phyloP scores from a whole-genome alignment of 345 rosid genomes.

The Mallotus nudiflorus region DNA sequence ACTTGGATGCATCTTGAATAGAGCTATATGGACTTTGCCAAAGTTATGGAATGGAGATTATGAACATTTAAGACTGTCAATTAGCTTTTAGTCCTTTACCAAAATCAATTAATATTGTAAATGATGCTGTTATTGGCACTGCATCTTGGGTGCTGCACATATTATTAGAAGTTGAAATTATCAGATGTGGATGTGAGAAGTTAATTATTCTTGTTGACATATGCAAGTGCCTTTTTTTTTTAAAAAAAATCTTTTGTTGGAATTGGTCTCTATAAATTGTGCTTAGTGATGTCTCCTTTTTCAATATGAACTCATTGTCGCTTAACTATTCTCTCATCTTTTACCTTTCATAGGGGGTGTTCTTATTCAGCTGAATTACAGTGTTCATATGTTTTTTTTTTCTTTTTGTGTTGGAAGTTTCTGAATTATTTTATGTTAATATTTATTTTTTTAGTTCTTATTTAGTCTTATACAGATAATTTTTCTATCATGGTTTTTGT shows the following conservation, averaged over 20 bases:
- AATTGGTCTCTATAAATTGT: background rate
- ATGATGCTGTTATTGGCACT: background rate
- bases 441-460: background rate
- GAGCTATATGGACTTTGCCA: background rate
- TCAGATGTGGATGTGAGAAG: background rate
- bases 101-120: background rate
- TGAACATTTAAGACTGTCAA: background rate
- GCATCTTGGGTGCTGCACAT: background rate
- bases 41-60: background rate
- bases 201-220: background rate
- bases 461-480: background rate
- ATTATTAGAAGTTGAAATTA: background rate
- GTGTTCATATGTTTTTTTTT: too few relatives aligned
- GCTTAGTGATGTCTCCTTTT: background rate
- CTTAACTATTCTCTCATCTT: background rate
- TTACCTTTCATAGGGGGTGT: background rate
- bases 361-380: background rate
- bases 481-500: background rate
- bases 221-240: background rate
- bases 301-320: background rate
- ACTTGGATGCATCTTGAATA: background rate
- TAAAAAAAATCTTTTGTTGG: background rate
- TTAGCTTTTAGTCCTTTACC: too few relatives aligned
- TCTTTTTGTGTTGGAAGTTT: slow-evolving; percentile 3
- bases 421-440: background rate